phyloP scores from a whole-genome alignment of 805 yeast genomes.

The Dipodascus albidus region DNA sequence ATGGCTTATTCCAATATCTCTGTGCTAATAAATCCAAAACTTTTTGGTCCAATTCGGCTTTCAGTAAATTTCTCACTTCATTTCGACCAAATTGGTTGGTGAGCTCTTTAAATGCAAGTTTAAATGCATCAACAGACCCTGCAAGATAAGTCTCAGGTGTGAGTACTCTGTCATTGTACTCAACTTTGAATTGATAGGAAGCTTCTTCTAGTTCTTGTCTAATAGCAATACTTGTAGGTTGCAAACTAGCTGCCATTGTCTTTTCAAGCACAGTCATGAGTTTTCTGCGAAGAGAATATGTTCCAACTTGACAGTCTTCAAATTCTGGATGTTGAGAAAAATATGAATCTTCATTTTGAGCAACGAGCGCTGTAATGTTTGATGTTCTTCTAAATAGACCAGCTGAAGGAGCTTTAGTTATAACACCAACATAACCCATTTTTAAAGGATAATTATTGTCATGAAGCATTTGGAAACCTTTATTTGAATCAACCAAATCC shows the following conservation, averaged over 20 bases:
- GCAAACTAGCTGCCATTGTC: conserved; percentile 80
- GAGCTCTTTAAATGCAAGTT: conserved; percentile 77
- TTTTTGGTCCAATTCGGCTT: conserved; percentile 79
- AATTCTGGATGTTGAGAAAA: conserved; percentile 53
- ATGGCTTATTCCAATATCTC: conserved; percentile 79
- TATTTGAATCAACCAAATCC: conserved; percentile 73
- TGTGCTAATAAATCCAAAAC: conserved; percentile 80
- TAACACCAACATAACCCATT: conserved; percentile 99
- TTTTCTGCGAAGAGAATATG: conserved; percentile 62
- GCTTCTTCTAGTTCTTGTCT: conserved; percentile 91
- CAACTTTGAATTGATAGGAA: conserved; percentile 85
- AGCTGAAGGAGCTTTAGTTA: conserved; percentile 57
- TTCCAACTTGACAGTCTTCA: conserved; percentile 59
- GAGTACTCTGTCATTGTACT: conserved; percentile 85
- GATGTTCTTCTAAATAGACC: conserved; percentile 46
- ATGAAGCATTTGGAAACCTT: conserved; percentile 55
- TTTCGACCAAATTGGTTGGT: conserved; percentile 72
- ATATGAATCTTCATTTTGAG: conserved; percentile 39
- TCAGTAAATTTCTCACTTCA: conserved; percentile 67
- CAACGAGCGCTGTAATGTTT: conserved; percentile 39
- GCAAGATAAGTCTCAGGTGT: conserved; percentile 94
- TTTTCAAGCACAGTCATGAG: conserved; percentile 78
- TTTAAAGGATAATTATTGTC: conserved; percentile 80
- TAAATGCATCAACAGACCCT: conserved; percentile 78
- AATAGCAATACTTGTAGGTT: conserved; percentile 77